Percentiles rank a stretch among this genome's conserved stretches.
Conservation (phyloP, 1,139 yeast species). For the Geotrichum siamense region DNA sequence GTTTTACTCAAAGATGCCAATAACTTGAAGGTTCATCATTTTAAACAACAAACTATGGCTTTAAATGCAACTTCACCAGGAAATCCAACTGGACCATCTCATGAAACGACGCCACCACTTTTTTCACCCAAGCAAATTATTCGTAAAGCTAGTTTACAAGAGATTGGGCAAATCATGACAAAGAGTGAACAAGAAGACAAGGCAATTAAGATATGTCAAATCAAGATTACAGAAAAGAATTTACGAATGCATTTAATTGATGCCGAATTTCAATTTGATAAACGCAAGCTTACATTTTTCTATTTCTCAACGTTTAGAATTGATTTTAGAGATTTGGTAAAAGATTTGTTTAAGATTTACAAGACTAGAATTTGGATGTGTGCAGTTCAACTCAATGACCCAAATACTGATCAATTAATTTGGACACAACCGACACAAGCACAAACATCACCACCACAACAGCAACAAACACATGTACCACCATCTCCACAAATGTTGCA, state of each 20-base stretch:
- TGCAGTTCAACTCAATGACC: constrained; percentile 44
- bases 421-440: constrained; percentile 9
- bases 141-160: constrained; percentile 57
- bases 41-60: constrained; percentile 64
- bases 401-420: constrained; percentile 8
- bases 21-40: constrained; percentile 72
- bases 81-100: constrained; percentile 6
- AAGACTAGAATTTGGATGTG: constrained; percentile 98
- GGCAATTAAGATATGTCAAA: constrained; percentile 54
- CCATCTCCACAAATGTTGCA: constrained; percentile 3
- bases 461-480: constrained; percentile 2
- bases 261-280: constrained; percentile 94
- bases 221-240: constrained; percentile 48
- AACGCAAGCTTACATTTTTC: constrained; percentile 86
- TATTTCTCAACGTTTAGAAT: constrained; percentile 77
- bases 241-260: constrained; percentile 48
- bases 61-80: constrained; percentile 33
- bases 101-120: constrained; percentile 6
- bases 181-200: constrained; percentile 66
- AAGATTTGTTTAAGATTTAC: constrained; percentile 85
- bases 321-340: constrained; percentile 86
- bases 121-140: constrained; percentile 66
- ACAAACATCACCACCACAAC: constrained; percentile 2
- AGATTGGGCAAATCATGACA: constrained; percentile 50
- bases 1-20: constrained; percentile 72